Conservation (phyloP, 2,329 filamentous ascomycete species). For the Diaporthe nobilis region DNA sequence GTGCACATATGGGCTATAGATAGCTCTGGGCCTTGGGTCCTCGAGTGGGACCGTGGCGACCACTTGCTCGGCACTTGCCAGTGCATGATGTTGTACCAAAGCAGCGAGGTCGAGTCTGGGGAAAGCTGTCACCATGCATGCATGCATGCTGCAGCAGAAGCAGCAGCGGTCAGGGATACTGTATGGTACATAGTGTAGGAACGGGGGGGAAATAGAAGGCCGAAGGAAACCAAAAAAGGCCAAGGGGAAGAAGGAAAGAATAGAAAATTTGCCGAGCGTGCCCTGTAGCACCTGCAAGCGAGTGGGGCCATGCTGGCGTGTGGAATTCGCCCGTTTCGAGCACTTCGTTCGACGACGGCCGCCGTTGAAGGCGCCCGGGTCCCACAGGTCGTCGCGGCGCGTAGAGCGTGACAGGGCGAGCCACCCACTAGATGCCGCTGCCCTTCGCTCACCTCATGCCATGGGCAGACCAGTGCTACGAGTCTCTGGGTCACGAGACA, state of each 20-base stretch:
- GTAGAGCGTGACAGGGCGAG: conserved; percentile 14
- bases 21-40: neutral
- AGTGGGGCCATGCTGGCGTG: neutral
- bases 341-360: conserved; percentile 25
- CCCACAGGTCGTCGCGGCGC: conserved; percentile 21
- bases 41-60: conserved; percentile 5
- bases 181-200: neutral
- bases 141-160: conserved; percentile 17
- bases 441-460: conserved; percentile 15
- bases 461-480: conserved; percentile 1
- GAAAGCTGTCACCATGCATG: conserved; percentile 30
- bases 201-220: conserved; percentile 6
- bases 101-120: conserved; percentile 17
- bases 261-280: conserved; percentile 32
- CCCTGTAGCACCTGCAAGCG: conserved; percentile 28
- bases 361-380: conserved; percentile 17
- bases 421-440: neutral
- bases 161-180: conserved; percentile 29
- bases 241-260: neutral
- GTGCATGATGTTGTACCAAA: neutral
- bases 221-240: neutral
- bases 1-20: conserved; percentile 7
- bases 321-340: conserved; percentile 14
- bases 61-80: conserved; percentile 20
- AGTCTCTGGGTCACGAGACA: neutral